Evolutionary conservation across 163 green algal species (phyloP).

Genomic region (Scenedesmus sp.): DNA sequence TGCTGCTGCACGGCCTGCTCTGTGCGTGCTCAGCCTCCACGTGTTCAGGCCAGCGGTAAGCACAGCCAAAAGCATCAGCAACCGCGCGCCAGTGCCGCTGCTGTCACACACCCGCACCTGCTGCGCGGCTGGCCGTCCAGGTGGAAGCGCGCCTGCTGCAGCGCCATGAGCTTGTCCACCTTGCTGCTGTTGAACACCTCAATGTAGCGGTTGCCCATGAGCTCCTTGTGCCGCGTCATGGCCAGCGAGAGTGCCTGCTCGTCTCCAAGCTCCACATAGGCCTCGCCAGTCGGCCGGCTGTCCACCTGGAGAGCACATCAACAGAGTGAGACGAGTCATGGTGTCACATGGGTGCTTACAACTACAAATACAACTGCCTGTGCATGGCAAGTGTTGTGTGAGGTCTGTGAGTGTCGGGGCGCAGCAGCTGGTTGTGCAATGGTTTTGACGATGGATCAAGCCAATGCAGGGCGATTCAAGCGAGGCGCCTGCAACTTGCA

Average conservation of each 20-base stretch:
- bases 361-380: background rate
- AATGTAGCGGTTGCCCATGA: constrained; percentile 91
- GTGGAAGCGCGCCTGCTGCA: constrained; percentile 19
- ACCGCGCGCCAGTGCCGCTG: background rate
- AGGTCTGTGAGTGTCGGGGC: too few relatives aligned
- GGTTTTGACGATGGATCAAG: too few relatives aligned
- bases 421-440: too few relatives aligned
- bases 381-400: too few relatives aligned
- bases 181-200: constrained; percentile 91
- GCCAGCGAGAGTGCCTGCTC: constrained; percentile 79
- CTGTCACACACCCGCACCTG: background rate
- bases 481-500: too few relatives aligned
- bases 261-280: constrained; percentile 85
- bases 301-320: constrained; percentile 51
- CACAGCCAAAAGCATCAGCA: too few relatives aligned
- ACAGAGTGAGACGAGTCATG: constrained; percentile 39
- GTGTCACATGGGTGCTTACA: background rate
- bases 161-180: constrained; percentile 41
- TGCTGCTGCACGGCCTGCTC: background rate
- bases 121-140: background rate
- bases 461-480: too few relatives aligned
- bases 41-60: too few relatives aligned
- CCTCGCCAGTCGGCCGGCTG: constrained; percentile 89
- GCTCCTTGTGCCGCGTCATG: constrained; percentile 85
- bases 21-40: background rate